phyloP scores from a whole-genome alignment of 2,329 filamentous ascomycete genomes.

The Elsinoe australis region DNA sequence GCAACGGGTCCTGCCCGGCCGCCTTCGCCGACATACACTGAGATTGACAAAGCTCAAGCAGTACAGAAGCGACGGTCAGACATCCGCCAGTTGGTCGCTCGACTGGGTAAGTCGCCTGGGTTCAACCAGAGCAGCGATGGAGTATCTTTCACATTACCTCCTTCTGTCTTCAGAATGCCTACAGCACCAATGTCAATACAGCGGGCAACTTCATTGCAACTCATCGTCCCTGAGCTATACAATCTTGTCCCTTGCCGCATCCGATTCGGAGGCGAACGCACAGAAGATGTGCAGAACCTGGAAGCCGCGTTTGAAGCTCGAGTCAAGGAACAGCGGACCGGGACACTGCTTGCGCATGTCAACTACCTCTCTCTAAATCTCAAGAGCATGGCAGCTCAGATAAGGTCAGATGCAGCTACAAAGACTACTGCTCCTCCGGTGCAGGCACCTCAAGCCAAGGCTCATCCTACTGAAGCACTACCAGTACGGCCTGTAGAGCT shows the following conservation, averaged over 20 bases:
- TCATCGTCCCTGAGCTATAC: conserved; percentile 65
- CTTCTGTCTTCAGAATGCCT: conserved; percentile 60
- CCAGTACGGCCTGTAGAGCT: not conserved
- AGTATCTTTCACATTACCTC: conserved; percentile 60
- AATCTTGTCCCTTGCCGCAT: conserved; percentile 61
- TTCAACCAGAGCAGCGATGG: conserved; percentile 65
- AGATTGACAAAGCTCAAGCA: conserved; percentile 55
- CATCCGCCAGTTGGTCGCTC: conserved; percentile 64
- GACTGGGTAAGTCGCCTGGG: conserved; percentile 58
- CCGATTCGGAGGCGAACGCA: conserved; percentile 49
- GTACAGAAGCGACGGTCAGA: conserved; percentile 57
- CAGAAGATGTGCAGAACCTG: conserved; percentile 35
- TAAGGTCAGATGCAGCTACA: not conserved
- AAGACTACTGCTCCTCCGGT: not conserved
- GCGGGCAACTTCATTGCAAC: conserved; percentile 54
- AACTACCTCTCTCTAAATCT: conserved; percentile 69
- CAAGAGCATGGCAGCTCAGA: conserved; percentile 48
- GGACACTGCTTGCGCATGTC: conserved; percentile 63
- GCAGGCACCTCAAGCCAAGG: not conserved
- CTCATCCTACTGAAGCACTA: not conserved
- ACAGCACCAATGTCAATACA: conserved; percentile 63
- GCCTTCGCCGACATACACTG: conserved; percentile 42
- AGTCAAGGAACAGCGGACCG: conserved; percentile 48
- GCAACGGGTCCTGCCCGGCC: not conserved
- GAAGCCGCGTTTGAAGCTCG: conserved; percentile 55